Evolutionary conservation across 164 flowering plant species (phyloP), one percentile per base, ranked within the genome.

Genomic region (Echeveria elegans): DNA sequence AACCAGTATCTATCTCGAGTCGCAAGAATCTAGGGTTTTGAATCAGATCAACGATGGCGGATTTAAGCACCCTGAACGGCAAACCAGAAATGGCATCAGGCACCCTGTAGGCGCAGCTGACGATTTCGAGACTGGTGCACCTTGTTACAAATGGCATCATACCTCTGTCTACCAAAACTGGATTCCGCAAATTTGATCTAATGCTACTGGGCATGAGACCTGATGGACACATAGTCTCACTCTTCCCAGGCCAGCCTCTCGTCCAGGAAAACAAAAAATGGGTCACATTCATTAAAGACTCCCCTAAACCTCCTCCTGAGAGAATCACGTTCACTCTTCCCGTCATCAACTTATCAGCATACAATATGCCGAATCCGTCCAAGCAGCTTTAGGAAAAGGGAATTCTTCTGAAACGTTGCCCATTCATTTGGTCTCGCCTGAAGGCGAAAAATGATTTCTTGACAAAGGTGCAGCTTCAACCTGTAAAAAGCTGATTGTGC

Each of bases 141-240:
- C 69, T 88, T 74, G 87, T 82, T 9, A 70, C 77, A 38, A 74
- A 16, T 41, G 45, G 59, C 6, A 78, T 78, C 38, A 11, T 90
- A 8, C 77, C 66, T 1, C 1, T 59, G 60, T 88, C 88, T 12
- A 7, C 71, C 18, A 65, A 66, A 12, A 82, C 28, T 63, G 85
- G 85, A 6, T 84, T 88, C 43, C 96, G 94, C 26, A 88, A 86
- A 72, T 90, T 86, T 47, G 94, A 90, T 73, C 82, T 86, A 65
- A 82, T 84, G 83, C 83, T 85, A 32, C 66, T 90, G 56, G 96
- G 96, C 19, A 88, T 90, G 92, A 94, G 94, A 11, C 94, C 96
- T 11, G 96, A 90, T 72, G 96, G 96, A 11, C 96, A 89, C 63
- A 81, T 87, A 7, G 96, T 91, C 41, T 87, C 89, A 24, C 78